Conservation (phyloP, 108 stramenopile species). For the Stephanodiscus triporus region DNA sequence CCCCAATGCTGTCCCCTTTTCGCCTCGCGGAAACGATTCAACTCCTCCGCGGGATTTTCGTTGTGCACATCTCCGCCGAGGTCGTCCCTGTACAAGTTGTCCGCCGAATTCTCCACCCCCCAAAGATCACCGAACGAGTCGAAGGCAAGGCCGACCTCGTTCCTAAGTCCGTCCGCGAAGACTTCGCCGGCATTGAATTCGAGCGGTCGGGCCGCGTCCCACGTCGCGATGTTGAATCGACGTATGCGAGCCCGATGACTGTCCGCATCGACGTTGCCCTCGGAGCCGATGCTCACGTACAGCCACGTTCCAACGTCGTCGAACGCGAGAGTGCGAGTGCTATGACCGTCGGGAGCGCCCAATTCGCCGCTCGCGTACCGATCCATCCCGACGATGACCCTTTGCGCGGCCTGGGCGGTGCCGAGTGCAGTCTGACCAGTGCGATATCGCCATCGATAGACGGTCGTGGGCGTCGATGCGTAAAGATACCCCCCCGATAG, state of each 20-base stretch:
- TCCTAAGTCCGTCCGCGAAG: constrained; percentile 79
- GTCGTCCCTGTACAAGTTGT: constrained; percentile 62
- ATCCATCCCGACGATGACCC: constrained; percentile 49
- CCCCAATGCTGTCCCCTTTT: constrained; percentile 65
- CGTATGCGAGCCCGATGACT: constrained; percentile 69
- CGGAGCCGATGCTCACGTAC: constrained; percentile 70
- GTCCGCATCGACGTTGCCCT: constrained; percentile 58
- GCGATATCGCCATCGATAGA: constrained; percentile 64
- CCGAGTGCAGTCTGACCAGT: constrained; percentile 11
- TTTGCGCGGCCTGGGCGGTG: constrained; percentile 13
- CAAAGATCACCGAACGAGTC: constrained; percentile 66
- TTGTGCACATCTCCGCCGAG: constrained; percentile 73
- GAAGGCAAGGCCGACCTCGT: constrained; percentile 81
- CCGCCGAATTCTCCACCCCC: constrained; percentile 83
- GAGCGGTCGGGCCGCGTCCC: constrained; percentile 30
- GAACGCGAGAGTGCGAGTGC: constrained; percentile 70
- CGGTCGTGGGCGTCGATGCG: constrained; percentile 60
- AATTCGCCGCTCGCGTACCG: constrained; percentile 53
- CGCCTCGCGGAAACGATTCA: constrained; percentile 68
- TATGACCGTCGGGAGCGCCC: constrained; percentile 66
- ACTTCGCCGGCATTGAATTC: constrained; percentile 64
- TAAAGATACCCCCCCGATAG: constrained; percentile 58
- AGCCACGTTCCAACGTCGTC: constrained; percentile 52
- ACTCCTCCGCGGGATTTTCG: constrained; percentile 79
- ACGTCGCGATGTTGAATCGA: constrained; percentile 45